Evolutionary conservation across 2,329 filamentous ascomycete species (phyloP).

Genomic region (Hypoxylon sp.): DNA sequence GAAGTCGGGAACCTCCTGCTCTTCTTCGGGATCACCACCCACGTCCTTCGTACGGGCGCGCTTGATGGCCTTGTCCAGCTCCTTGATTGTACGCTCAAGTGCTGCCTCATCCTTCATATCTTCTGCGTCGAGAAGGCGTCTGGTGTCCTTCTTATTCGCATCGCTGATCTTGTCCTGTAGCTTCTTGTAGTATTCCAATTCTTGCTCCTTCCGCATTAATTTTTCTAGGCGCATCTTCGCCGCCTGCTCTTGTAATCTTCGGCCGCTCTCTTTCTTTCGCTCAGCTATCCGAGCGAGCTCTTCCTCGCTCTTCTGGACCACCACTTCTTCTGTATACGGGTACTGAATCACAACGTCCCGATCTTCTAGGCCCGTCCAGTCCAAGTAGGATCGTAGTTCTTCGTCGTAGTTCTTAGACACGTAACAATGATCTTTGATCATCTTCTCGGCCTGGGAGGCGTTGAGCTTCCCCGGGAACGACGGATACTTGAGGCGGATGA

Average conservation of each 20-base stretch:
- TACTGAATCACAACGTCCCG: slow-evolving; percentile 91
- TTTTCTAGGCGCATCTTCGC: slow-evolving; percentile 98
- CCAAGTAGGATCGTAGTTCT: slow-evolving; percentile 82
- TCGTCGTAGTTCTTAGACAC: slow-evolving; percentile 85
- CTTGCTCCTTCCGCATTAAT: slow-evolving; percentile 93
- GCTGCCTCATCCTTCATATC: slow-evolving; percentile 93
- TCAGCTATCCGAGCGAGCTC: slow-evolving; percentile 92
- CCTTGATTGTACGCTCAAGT: slow-evolving; percentile 85
- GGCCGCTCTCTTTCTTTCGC: slow-evolving; percentile 92
- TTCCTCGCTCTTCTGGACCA: slow-evolving; percentile 93
- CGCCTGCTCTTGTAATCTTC: slow-evolving; percentile 92
- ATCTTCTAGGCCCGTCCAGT: slow-evolving; percentile 93
- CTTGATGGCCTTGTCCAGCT: slow-evolving; percentile 90
- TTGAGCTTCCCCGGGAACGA: slow-evolving; percentile 89
- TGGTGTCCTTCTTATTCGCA: slow-evolving; percentile 91
- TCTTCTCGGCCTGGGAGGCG: slow-evolving; percentile 85
- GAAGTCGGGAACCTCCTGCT: slow-evolving; percentile 86
- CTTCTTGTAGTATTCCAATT: slow-evolving; percentile 92
- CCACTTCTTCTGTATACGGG: slow-evolving; percentile 90
- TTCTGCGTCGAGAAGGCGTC: slow-evolving; percentile 86
- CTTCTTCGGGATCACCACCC: slow-evolving; percentile 83
- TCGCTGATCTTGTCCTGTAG: slow-evolving; percentile 79
- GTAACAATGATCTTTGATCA: slow-evolving; percentile 91
- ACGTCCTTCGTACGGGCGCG: slow-evolving; percentile 94
- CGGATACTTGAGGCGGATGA: slow-evolving; percentile 92